Conservation (phyloP, 768 basidiomycete species). For the Collybiopsis luxurians region DNA sequence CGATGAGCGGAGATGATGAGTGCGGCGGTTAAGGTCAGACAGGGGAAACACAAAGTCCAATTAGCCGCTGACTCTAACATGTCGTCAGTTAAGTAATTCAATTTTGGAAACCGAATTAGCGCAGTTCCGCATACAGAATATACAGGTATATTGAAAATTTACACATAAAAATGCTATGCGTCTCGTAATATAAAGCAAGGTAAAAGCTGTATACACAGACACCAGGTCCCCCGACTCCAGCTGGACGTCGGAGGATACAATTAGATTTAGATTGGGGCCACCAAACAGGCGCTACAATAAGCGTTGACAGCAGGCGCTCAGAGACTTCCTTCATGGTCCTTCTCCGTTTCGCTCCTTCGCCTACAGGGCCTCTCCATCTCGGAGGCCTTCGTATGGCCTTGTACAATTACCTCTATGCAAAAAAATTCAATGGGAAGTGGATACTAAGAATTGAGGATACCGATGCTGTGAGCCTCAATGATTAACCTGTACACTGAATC, state of each 20-base stretch:
- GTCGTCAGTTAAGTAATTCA: no score
- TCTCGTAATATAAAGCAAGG: no score
- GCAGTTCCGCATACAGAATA: no score
- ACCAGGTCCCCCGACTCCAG: no score
- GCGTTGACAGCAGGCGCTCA: neutral
- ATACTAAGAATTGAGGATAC: conserved; percentile 94
- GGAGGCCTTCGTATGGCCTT: conserved; percentile 94
- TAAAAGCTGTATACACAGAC: no score
- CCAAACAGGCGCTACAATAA: neutral
- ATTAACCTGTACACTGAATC: neutral
- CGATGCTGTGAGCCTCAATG: conserved; percentile 63
- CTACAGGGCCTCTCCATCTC: conserved; percentile 91
- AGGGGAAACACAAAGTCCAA: neutral
- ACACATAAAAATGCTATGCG: no score
- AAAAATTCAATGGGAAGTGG: conserved; percentile 84
- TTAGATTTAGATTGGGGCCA: no score
- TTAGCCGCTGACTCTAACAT: no score
- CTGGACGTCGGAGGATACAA: no score
- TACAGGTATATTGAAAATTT: no score
- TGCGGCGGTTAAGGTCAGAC: neutral
- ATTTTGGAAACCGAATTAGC: no score
- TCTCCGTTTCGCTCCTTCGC: conserved; percentile 94
- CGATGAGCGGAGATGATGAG: neutral
- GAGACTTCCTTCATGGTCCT: conserved; percentile 42
- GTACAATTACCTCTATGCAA: conserved; percentile 86